Percentiles rank a stretch among this genome's conserved stretches.
Evolutionary conservation across 176 grass and related monocot species (phyloP).

Genomic region (Triticum aestivum): IWGSC_CS_RefSeq_v2.1 NC_057797.1:739819306-739819805

Average conservation of each 20-base stretch:
- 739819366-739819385: not conserved
- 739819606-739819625: too few species aligned
- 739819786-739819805: conserved; percentile 32
- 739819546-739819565: too few species aligned
- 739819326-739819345: too few species aligned
- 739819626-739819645: not conserved
- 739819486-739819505: too few species aligned
- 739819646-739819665: not conserved
- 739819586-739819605: too few species aligned
- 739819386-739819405: not conserved
- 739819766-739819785: not conserved
- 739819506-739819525: too few species aligned
- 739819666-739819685: not conserved
- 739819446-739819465: too few species aligned
- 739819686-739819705: not conserved
- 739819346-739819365: not conserved
- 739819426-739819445: too few species aligned
- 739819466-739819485: too few species aligned
- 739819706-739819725: conserved; percentile 19
- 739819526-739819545: not conserved
- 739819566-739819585: too few species aligned
- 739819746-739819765: not conserved
- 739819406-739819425: too few species aligned
- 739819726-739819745: not conserved
- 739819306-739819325: not conserved